Evolutionary conservation across 768 basidiomycete genomes (phyloP), one percentile per base, ranked within the genome.

Genomic region (Serendipita vermifera): DNA sequence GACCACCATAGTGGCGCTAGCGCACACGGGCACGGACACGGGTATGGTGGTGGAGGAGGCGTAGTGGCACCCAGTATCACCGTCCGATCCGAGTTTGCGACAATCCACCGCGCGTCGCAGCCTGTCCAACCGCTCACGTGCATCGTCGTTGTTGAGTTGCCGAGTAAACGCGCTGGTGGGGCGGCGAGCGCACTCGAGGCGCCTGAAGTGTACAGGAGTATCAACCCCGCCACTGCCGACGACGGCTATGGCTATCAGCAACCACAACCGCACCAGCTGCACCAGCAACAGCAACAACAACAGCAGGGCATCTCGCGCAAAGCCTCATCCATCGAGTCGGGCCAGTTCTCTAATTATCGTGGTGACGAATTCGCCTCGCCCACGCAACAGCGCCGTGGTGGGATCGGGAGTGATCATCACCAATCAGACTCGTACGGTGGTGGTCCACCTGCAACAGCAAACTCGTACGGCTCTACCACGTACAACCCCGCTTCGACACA

Each of bases 41-140:
- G 48, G 29, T 24, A 55, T 46, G 56, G 36, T 29, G 57, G n/a
- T 36, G 54, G 14, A 48, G 35, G 57, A 2, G 89, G 87, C 64
- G 79, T 98, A 60, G 85, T 96, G 64, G 82, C 91, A 1, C 96
- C 96, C 5, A 82, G 85, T 24, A 96, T 99, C 64, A 86, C 89
- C 66, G 88, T 97, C 64, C 82, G 91, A 39, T 82, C 94, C 4
- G 96, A 99, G 70, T 93, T 90, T 66, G 76, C 86, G 0, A 83
- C 83, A 17, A 75, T 97, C 32, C 78, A 85, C 9, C 78, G 90
- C 55, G 79, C 79, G 38, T 73, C 66, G 58, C 80, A 84, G 60
- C 61, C 75, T 32, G 87, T 79, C 62, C 89, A 94, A 68, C 85
- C 88, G 1, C 71, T 97, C 60, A 96, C 94, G 7, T 97, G 93